These are phyloP conservation scores for Leucocoprinus leucothites DNA, from an alignment of 768 basidiomycete species.

Conservation along the genomic window DNA sequence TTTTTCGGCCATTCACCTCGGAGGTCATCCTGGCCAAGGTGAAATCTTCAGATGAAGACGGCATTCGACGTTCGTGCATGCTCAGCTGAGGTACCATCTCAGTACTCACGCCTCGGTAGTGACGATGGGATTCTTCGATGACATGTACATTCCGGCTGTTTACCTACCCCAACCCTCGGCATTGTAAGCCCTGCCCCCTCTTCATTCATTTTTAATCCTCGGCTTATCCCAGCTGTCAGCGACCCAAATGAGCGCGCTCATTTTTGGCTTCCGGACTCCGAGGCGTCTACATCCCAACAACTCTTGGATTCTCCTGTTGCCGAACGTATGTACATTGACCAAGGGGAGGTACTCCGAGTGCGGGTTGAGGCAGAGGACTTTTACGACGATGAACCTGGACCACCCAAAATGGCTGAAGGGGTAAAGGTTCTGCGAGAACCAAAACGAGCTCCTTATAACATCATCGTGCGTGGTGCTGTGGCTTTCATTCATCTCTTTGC, in stretches of 20 bases:
- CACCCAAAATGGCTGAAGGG: constrained; percentile 72
- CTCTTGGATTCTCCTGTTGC: constrained; percentile 65
- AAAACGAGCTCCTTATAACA: constrained; percentile 61
- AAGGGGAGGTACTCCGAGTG: constrained; percentile 70
- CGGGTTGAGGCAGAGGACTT: constrained; percentile 83
- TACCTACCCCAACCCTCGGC: constrained; percentile 81
- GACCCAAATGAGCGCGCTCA: constrained; percentile 81
- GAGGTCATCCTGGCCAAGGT: constrained; percentile 91
- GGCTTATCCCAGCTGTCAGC: constrained; percentile 30
- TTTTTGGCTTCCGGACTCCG: constrained; percentile 75
- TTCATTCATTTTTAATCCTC: neutral
- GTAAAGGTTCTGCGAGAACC: constrained; percentile 49
- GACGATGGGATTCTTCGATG: constrained; percentile 89
- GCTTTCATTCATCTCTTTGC: neutral
- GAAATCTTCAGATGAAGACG: constrained; percentile 80
- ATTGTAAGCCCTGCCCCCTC: constrained; percentile 55
- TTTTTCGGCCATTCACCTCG: constrained; percentile 87
- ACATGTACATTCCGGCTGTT: constrained; percentile 78
- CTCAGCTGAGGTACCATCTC: neutral
- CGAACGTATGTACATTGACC: constrained; percentile 80
- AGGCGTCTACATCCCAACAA: constrained; percentile 50
- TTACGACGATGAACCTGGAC: constrained; percentile 83
- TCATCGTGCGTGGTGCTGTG: constrained; percentile 47
- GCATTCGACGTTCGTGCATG: constrained; percentile 67
- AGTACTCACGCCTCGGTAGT: constrained; percentile 41